Base-by-base conservation (phyloP, 371 early-diverging fungal genomes). In the Lichtheimia hyalospora region DNA sequence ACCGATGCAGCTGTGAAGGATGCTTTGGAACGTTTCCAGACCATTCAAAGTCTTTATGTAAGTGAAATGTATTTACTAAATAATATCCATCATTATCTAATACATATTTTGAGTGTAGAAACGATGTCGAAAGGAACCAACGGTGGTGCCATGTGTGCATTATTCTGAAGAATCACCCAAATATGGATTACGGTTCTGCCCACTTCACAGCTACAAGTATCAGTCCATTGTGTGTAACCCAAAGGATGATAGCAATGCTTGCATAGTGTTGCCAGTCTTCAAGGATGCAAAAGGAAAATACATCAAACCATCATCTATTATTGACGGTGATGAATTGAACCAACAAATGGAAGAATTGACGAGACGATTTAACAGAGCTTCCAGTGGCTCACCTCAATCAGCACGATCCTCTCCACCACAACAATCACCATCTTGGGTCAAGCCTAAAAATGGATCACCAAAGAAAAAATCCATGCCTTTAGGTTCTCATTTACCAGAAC, bases 11-110 rank as follows among this genome's bases (percentile, higher is more conserved):
- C 42, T 53, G 69, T 75, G 0, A 28, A 66, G 20, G 64, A 68
- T 3, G 78, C 82, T 14, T 42, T 58, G 1, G 24, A 66, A 6
- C 64, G 69, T 14, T 71, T 82, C 15, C 15, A 44, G 18, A 51
- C 52, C 2, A 50, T 79, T 0, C 69, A 82, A 58, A 63, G 60
- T 1, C 23, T 66, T 12, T 71, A 63, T 53, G 82, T 81, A 68
- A 58, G 67, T 52, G 15, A 16, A 12, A 5, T n/a, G 23, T 13
- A 0, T 44, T 40, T 0, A 8, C 34, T 15, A 16, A n/a, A n/a
- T n/a, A n/a, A n/a, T n/a, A n/a, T n/a, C n/a, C 3, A 41, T 5
- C 23, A 15, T 42, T 5, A 40, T 42, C 13, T n/a, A 14, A 18
- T n/a, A 4, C 21, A 23, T 1, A 18, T 15, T n/a, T 14, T 25